A percentile compares a stretch with the other conserved stretches of the same genome.
These are phyloP conservation scores for Lachancea waltii DNA, from an alignment of 805 yeast genomes.

Conservation along the genomic window DNA sequence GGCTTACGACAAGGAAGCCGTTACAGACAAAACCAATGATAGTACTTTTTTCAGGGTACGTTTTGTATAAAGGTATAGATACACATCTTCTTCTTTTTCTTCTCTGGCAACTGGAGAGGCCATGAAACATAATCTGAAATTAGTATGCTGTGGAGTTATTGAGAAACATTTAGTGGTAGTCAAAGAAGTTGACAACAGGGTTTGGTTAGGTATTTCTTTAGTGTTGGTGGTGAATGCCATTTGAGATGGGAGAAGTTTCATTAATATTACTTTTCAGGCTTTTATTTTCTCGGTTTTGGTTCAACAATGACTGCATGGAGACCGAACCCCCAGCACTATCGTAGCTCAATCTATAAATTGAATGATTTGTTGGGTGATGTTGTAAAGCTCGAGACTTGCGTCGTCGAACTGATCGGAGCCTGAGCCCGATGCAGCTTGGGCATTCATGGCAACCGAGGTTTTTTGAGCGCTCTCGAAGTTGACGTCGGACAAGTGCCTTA, in stretches of 20 bases:
- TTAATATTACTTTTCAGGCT: neutral
- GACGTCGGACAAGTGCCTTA: constrained; percentile 40
- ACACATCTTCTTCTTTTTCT: too few species aligned
- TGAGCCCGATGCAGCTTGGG: constrained; percentile 22
- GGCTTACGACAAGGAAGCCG: too few species aligned
- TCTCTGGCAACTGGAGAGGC: neutral
- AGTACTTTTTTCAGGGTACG: too few species aligned
- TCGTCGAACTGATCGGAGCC: constrained; percentile 45
- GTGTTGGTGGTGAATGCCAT: too few species aligned
- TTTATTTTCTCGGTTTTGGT: neutral
- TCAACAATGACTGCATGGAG: too few species aligned
- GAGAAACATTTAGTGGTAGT: too few species aligned
- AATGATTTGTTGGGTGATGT: constrained; percentile 60
- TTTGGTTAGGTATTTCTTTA: too few species aligned
- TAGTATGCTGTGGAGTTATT: neutral
- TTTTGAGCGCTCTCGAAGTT: constrained; percentile 21
- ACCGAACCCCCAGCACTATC: too few species aligned
- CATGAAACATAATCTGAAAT: too few species aligned
- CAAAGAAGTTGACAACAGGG: too few species aligned
- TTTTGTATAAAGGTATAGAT: neutral
- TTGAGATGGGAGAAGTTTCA: neutral
- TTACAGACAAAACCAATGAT: too few species aligned
- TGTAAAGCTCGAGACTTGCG: constrained; percentile 57
- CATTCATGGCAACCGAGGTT: constrained; percentile 14
- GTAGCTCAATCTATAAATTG: constrained; percentile 33